These are phyloP conservation scores for Cystobasidium sp. DNA, from an alignment of 1,284 basidiomycete genomes.

Conservation along the genomic window DNA sequence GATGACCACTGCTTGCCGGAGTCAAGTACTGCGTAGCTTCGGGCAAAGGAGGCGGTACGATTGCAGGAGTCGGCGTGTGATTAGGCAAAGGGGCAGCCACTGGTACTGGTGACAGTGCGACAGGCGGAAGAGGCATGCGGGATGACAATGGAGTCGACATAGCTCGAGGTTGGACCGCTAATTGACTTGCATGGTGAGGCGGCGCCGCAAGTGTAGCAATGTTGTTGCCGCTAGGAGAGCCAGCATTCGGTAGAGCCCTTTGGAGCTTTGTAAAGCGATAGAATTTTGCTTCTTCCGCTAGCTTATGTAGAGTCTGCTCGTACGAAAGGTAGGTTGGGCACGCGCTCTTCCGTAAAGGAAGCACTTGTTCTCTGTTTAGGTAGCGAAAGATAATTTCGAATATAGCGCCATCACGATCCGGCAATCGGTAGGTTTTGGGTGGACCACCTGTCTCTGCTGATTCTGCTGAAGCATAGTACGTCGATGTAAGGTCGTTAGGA, in stretches of 20 bases:
- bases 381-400: constrained; percentile 41
- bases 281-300: constrained; percentile 42
- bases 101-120: background rate
- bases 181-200: background rate
- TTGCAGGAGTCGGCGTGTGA: background rate
- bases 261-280: constrained; percentile 36
- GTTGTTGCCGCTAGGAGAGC: background rate
- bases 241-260: constrained; percentile 22
- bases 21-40: too few relatives aligned
- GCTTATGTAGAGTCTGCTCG: constrained; percentile 35
- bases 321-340: constrained; percentile 40
- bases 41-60: background rate
- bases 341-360: constrained; percentile 27
- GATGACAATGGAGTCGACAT: background rate
- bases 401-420: constrained; percentile 37
- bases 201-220: background rate
- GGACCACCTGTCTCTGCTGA: constrained; percentile 14
- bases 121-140: background rate
- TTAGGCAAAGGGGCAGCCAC: background rate
- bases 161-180: background rate
- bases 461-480: constrained; percentile 37
- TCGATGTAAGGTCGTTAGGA: constrained; percentile 41
- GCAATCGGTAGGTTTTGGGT: constrained; percentile 27
- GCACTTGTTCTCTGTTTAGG: constrained; percentile 37
- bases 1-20: too few relatives aligned